A percentile compares a stretch with the other conserved stretches of the same genome.
These are phyloP conservation scores for Ophiosphaerella herpotricha DNA, from an alignment of 2,329 filamentous ascomycete genomes.

Conservation along the genomic window DNA sequence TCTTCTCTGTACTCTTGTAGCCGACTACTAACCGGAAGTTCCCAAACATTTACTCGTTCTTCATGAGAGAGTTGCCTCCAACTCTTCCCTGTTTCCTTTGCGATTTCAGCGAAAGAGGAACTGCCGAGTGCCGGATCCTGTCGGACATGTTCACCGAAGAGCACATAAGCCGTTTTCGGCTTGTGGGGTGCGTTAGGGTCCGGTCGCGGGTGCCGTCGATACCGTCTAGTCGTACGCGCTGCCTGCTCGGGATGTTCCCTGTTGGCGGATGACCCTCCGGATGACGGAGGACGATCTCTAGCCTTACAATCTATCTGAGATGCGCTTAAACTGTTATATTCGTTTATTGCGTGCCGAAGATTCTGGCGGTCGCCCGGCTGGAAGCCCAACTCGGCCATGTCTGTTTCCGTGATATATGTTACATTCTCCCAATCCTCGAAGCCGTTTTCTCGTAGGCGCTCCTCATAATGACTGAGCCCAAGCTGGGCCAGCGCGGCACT, in stretches of 20 bases:
- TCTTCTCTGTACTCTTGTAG: constrained; percentile 6
- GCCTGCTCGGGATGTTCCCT: constrained; percentile 13
- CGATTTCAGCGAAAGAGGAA: constrained; percentile 7
- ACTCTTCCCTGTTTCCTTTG: constrained; percentile 8
- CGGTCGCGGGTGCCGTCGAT: constrained; percentile 11
- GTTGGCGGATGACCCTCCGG: constrained; percentile 8
- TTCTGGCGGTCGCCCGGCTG: constrained; percentile 14
- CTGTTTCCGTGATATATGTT: constrained; percentile 14
- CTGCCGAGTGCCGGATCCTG: constrained; percentile 8
- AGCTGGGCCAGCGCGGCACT: constrained; percentile 4
- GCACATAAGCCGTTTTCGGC: constrained; percentile 14
- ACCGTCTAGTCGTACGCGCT: constrained; percentile 8
- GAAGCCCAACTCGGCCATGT: constrained; percentile 12
- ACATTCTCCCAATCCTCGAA: constrained; percentile 16
- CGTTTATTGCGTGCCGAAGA: constrained; percentile 21
- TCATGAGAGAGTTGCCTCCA: background rate
- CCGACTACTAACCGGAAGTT: constrained; percentile 1
- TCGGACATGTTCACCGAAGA: constrained; percentile 12
- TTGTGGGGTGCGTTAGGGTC: constrained; percentile 8
- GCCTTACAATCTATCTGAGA: constrained; percentile 20
- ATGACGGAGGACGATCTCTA: constrained; percentile 13
- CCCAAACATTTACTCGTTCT: background rate
- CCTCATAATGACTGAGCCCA: constrained; percentile 8
- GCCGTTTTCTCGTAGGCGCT: constrained; percentile 12
- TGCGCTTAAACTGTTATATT: constrained; percentile 3